Percentiles rank a stretch among this genome's conserved stretches.
These are phyloP conservation scores for Solanum tacnaense DNA, from an alignment of 257 asterid species.

Conservation along the genomic window DNA sequence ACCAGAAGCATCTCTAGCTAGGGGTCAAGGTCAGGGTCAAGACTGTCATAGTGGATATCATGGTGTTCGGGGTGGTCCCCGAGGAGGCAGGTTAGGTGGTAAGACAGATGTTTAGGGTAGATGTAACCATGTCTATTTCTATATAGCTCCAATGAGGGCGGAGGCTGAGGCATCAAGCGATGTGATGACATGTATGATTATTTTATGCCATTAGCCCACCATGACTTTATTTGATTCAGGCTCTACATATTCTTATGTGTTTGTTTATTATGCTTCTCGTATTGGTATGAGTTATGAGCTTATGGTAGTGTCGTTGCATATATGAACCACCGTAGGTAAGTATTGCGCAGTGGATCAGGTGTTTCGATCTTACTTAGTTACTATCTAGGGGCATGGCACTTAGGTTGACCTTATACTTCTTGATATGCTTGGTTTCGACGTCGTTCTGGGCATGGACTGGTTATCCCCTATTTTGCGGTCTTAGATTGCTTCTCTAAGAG, in stretches of 20 bases:
- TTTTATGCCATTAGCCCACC: not conserved
- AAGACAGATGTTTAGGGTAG: not conserved
- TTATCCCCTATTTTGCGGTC: not conserved
- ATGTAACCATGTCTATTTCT: not conserved
- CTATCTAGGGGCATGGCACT: not conserved
- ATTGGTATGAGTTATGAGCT: not conserved
- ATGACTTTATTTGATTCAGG: not conserved
- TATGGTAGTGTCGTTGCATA: not conserved
- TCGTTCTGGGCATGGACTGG: not conserved
- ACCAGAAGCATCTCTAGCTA: not conserved
- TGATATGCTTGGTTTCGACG: too few relatives aligned
- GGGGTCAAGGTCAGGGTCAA: not conserved
- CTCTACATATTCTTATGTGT: not conserved
- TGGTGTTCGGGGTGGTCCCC: not conserved
- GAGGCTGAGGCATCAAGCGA: not conserved
- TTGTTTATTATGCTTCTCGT: not conserved
- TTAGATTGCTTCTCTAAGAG: too few relatives aligned
- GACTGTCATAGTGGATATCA: not conserved
- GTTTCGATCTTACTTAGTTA: not conserved
- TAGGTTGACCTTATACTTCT: too few relatives aligned
- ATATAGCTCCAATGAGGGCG: not conserved
- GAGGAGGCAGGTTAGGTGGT: not conserved
- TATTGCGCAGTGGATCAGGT: not conserved
- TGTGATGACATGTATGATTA: not conserved
- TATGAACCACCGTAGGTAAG: not conserved